phyloP scores from a whole-genome alignment of 345 rosid genomes.

The Atalantia buxifolia region DNA sequence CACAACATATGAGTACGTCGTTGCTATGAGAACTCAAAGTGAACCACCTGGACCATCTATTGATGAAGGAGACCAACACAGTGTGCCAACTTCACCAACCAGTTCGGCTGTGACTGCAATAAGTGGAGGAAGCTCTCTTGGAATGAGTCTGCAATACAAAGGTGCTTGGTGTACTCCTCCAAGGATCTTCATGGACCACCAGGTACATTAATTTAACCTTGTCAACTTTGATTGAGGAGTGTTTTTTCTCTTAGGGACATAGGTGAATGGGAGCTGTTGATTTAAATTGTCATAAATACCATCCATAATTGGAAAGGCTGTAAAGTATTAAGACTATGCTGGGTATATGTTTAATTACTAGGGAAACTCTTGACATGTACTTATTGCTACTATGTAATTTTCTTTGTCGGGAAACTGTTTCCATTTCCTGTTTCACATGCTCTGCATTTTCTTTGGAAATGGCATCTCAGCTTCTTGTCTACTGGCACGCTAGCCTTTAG shows the following conservation, averaged over 20 bases:
- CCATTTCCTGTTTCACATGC: not conserved
- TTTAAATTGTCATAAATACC: not conserved
- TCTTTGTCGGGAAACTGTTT: not conserved
- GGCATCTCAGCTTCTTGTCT: not conserved
- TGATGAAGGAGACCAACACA: slow-evolving; percentile 70
- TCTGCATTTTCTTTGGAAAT: not conserved
- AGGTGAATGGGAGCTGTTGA: not conserved
- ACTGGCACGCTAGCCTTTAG: not conserved
- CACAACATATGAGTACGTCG: slow-evolving; percentile 89
- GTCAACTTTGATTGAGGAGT: not conserved
- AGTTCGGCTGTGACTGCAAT: slow-evolving; percentile 78
- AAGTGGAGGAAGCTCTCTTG: slow-evolving; percentile 91
- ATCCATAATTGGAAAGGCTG: not conserved
- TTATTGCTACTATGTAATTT: not conserved
- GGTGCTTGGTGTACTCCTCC: slow-evolving; percentile 98
- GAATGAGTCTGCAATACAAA: slow-evolving; percentile 74
- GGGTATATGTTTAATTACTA: not conserved
- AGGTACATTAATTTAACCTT: slow-evolving; percentile 35
- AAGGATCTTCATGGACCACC: slow-evolving; percentile 92
- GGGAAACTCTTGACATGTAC: not conserved
- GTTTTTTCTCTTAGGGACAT: not conserved
- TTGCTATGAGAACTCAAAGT: slow-evolving; percentile 86
- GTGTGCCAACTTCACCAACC: slow-evolving; percentile 73
- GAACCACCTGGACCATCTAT: slow-evolving; percentile 72
- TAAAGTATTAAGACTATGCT: not conserved